Evolutionary conservation across 2,329 filamentous ascomycete genomes (phyloP), one percentile per base, ranked within the genome.

Genomic region (Sporothrix brasiliensis): DNA sequence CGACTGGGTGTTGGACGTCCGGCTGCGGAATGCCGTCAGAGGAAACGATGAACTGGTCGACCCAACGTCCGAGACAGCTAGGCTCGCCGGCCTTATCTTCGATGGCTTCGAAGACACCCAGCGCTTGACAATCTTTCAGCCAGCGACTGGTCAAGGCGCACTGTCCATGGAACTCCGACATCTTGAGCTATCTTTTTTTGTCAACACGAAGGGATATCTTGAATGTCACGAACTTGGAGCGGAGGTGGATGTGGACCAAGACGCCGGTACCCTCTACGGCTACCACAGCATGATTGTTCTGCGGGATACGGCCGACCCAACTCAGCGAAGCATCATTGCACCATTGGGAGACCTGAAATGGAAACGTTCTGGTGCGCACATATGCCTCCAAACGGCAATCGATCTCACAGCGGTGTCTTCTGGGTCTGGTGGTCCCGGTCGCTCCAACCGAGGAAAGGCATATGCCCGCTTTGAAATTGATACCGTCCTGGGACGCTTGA

Each of bases 201-300:
- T 90, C 0, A 87, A 85, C 63, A 0, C 13, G 0, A 72, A 74
- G 0, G 76, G 79, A 0, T 72, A 83, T 0, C 80, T 91, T 0
- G 73, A 82, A 16, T 88, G 81, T 21, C 77, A 67, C 0, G 81
- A 89, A 72, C 79, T 90, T 0, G 76, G 77, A 0, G 79, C 84
- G 0, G 81, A 86, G 54, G 79, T 92, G 0, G 87, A 89, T 67
- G 75, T 76, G 0, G 73, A 86, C 10, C 90, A 92, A 74, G 84
- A 90, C 67, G 78, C 83, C 0, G 89, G 89, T 0, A 87, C 86
- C 0, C 82, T 86, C 74, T 85, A 91, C 70, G 89, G 89, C 0
- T 78, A 91, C 0, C 70, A 78, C 2, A 88, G 84, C 75, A 90
- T 86, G 75, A 77, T 90, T 3, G 83, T 91, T 0, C 76, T 90